phyloP scores from a whole-genome alignment of 495 filamentous ascomycete genomes.

The Aspergillus campestris region DNA sequence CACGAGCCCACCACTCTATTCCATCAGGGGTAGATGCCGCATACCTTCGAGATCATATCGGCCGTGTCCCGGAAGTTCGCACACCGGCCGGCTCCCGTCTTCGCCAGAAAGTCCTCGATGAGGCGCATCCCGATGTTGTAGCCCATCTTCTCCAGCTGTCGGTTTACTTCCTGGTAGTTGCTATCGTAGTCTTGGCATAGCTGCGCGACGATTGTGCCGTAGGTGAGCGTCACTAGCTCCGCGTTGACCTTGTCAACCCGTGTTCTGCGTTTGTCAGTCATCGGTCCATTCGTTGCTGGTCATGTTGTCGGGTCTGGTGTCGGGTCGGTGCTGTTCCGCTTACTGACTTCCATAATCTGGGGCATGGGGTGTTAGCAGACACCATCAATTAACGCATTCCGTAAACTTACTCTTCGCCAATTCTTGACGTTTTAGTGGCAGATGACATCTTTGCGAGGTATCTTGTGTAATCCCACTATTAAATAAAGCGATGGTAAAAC shows the following conservation, averaged over 20 bases:
- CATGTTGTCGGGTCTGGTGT: neutral
- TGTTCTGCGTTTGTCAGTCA: slow-evolving; percentile 35
- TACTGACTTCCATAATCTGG: slow-evolving; percentile 95
- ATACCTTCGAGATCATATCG: slow-evolving; percentile 90
- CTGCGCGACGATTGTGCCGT: slow-evolving; percentile 94
- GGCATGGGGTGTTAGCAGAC: slow-evolving; percentile 20
- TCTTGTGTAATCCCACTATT: too few relatives aligned
- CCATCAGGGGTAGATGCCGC: slow-evolving; percentile 2
- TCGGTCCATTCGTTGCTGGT: neutral
- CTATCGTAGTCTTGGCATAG: slow-evolving; percentile 91
- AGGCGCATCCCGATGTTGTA: slow-evolving; percentile 95
- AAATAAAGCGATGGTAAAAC: neutral
- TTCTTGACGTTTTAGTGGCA: slow-evolving; percentile 72
- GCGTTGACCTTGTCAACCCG: slow-evolving; percentile 71
- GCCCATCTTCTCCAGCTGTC: slow-evolving; percentile 97
- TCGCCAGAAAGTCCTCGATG: slow-evolving; percentile 96
- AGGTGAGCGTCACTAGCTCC: slow-evolving; percentile 93
- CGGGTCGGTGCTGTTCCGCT: slow-evolving; percentile 8
- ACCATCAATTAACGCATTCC: slow-evolving; percentile 5
- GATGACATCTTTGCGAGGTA: slow-evolving; percentile 50
- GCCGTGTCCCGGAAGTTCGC: slow-evolving; percentile 91
- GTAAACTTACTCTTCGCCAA: slow-evolving; percentile 89
- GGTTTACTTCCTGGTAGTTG: slow-evolving; percentile 88
- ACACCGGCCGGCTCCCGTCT: slow-evolving; percentile 81
- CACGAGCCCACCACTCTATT: neutral